phyloP scores from a whole-genome alignment of 768 basidiomycete species.

The Lyophyllum semitale region DNA sequence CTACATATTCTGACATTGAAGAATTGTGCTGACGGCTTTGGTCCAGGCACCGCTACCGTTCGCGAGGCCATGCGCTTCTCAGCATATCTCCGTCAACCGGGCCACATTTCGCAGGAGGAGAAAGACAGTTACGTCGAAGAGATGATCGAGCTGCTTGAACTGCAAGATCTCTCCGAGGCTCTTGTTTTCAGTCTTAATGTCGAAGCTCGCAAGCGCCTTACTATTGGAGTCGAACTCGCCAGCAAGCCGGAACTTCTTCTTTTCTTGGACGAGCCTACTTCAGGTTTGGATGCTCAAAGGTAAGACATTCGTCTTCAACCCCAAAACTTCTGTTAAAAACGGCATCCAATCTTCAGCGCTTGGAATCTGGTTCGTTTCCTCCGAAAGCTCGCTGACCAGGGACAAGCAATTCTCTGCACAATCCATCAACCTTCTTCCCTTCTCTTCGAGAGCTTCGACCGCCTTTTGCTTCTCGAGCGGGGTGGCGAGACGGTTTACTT shows the following conservation, averaged over 20 bases:
- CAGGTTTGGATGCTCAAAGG: constrained; percentile 47
- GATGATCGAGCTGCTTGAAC: constrained; percentile 80
- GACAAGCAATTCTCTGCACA: constrained; percentile 89
- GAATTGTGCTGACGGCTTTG: not conserved
- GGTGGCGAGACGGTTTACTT: constrained; percentile 95
- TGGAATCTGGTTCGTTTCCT: constrained; percentile 85
- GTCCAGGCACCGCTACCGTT: constrained; percentile 65
- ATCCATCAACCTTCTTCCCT: constrained; percentile 88
- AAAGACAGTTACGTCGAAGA: constrained; percentile 82
- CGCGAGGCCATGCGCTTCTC: constrained; percentile 86
- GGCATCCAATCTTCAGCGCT: constrained; percentile 49
- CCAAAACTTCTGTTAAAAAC: constrained; percentile 50
- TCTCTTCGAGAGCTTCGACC: constrained; percentile 86
- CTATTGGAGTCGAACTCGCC: constrained; percentile 90
- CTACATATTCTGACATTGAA: not conserved
- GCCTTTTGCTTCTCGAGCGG: constrained; percentile 63
- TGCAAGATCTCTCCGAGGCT: constrained; percentile 83
- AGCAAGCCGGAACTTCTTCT: constrained; percentile 81
- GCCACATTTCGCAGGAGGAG: constrained; percentile 63
- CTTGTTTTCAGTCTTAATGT: constrained; percentile 70
- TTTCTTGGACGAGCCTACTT: constrained; percentile 59
- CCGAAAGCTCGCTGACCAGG: constrained; percentile 79
- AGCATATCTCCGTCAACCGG: constrained; percentile 81
- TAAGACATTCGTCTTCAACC: constrained; percentile 12
- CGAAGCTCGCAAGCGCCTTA: constrained; percentile 81